Evolutionary conservation across 306 rosid species (phyloP), one percentile per base, ranked within the genome.

Genomic region (Acmispon strigosus): DNA sequence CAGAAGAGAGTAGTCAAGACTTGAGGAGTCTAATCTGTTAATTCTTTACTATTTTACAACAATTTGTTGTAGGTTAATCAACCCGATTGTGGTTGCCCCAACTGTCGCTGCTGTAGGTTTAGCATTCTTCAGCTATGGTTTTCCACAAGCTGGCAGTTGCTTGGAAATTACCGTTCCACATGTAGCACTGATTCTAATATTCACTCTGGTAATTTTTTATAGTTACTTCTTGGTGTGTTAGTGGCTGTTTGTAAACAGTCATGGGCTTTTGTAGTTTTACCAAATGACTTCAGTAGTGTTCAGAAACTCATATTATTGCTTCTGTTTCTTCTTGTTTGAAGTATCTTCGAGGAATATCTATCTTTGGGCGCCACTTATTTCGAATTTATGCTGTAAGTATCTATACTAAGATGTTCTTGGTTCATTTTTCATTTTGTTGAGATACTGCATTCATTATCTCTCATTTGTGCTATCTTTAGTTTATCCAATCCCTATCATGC

Each of bases 81-180:
- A 90, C 78, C 98, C 98, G 42, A 68, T 90, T 57, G 97, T 94
- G 74, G 92, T 94, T 76, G 98, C 98, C 36, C 98, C 98, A 55
- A 89, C 98, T 54, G 91, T 94, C 78, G 96, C 97, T 36, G 97
- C 97, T 2, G 86, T 90, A 54, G 97, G 98, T 65, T 87, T 93
- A 79, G 97, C 98, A 15, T 93, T 93, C 84, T 93, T 93, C 65
- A 89, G 98, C 86, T 93, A 85, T 41, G 98, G 98, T 16, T 90
- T 93, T 83, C 96, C 94, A 22, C 97, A 90, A 78, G 97, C 97
- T 49, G 97, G 96, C 36, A 82, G 86, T 76, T 94, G 98, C 77
- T 59, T 88, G 66, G 98, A 94, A 86, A 94, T 94, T 60, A 90
- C 92, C 56, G 44, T 94, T 78, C 98, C 97, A 4, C 87, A 76